Evolutionary conservation across 306 rosid species (phyloP), one percentile per base, ranked within the genome.

Genomic region (Alnus glutinosa): DNA sequence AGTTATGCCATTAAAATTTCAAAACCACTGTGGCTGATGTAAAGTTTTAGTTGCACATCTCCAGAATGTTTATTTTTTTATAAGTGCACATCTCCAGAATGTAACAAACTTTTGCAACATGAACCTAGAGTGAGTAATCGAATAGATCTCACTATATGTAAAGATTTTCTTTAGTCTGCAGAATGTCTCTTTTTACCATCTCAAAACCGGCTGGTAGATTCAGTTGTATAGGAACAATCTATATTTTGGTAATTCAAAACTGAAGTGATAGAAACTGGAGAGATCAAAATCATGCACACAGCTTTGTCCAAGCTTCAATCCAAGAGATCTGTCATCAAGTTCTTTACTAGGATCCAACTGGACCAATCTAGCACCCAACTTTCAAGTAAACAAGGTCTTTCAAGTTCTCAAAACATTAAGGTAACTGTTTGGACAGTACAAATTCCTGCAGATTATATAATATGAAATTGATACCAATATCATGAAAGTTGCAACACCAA

Each of bases 401-500:
- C 39, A 50, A 39, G 78, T 36, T 71, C 49, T 52, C 23, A 75
- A 75, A 75, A 74, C 66, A 81, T 57, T 61, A 48, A 74, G 75
- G 64, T 64, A 36, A 36, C 23, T 36, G 23, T 5, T 36, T 67
- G 32, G 72, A 4, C 0, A 9, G 51, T 39, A 39, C 42, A 67
- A 67, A 32, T 67, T 67, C 11, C 6, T 16, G 1, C 7, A 36
- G 8, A 15, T 2, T 5, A 64, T 36, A 64, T 49, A 32, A 37
- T 15, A 50, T 64, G 32, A 11, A 61, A 52, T 46, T 16, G 70
- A 36, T 95, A 95, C 99, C 99, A 95, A 86, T 85, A 95, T 95
- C 98, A 95, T 88, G 90, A 89, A 93, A 64, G 99, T 92, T 70
- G 91, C 99, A 76, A 95, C 83, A 39, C 99, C 99, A 72, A 91